Percentiles rank a stretch among this genome's conserved stretches.
phyloP scores from a whole-genome alignment of 2,329 filamentous ascomycete species.

The Diaporthe sp. region DNA sequence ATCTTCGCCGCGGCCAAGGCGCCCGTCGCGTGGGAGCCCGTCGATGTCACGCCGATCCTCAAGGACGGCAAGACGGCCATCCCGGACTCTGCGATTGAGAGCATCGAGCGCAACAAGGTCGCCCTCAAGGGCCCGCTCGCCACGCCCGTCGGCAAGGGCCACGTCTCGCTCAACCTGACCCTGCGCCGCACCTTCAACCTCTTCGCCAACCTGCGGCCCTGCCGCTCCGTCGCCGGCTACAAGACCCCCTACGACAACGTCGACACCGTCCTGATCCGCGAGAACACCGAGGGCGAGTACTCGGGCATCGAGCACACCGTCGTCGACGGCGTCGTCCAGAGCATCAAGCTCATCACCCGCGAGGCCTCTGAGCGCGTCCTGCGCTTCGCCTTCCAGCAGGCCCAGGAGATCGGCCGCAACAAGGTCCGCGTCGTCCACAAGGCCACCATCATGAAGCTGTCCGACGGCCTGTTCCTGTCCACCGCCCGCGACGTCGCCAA shows the following conservation, averaged over 20 bases:
- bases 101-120: slow-evolving; percentile 95
- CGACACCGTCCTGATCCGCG: slow-evolving; percentile 96
- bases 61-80: slow-evolving; percentile 97
- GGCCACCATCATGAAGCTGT: slow-evolving; percentile 99
- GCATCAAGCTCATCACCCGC: slow-evolving; percentile 98
- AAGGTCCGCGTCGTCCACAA: slow-evolving; percentile 99
- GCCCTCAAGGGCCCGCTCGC: slow-evolving; percentile 98
- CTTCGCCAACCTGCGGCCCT: slow-evolving; percentile 98
- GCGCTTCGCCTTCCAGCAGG: slow-evolving; percentile 98
- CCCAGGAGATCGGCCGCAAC: slow-evolving; percentile 89
- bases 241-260: slow-evolving; percentile 99
- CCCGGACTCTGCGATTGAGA: slow-evolving; percentile 91
- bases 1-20: slow-evolving; percentile 96
- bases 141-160: slow-evolving; percentile 97
- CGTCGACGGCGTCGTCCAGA: slow-evolving; percentile 90
- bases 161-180: slow-evolving; percentile 98
- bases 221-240: slow-evolving; percentile 95
- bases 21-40: slow-evolving; percentile 95
- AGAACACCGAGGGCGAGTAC: slow-evolving; percentile 68
- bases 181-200: slow-evolving; percentile 99
- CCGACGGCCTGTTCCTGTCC: slow-evolving; percentile 96
- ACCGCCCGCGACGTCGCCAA: slow-evolving; percentile 88
- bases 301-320: slow-evolving; percentile 44
- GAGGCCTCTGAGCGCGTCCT: slow-evolving; percentile 96
- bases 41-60: slow-evolving; percentile 93